Percentiles rank a stretch among this genome's conserved stretches.
Evolutionary conservation across 495 filamentous ascomycete species (phyloP).

Genomic region (Choiromyces venosus): DNA sequence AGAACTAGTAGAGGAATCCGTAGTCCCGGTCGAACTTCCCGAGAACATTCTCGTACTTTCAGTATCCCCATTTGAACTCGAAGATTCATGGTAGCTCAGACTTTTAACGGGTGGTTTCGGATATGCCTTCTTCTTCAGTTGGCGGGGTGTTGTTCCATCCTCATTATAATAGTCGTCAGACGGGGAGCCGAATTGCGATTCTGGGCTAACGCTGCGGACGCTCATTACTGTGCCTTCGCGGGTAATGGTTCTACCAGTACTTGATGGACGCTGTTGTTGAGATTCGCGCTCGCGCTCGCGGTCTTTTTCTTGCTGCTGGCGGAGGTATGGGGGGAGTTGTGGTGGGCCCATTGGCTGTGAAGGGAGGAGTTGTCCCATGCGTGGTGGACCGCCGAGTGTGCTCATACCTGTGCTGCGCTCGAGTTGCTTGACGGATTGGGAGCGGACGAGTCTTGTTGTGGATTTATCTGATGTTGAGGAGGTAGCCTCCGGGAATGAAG

Average conservation of each 20-base stretch:
- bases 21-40: not conserved
- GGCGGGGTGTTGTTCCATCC: no score
- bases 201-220: constrained; percentile 18
- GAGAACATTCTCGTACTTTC: not conserved
- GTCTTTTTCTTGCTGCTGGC: not conserved
- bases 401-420: not conserved
- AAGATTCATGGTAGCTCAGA: not conserved
- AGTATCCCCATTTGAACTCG: not conserved
- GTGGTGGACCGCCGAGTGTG: not conserved
- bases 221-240: not conserved
- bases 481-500: not conserved
- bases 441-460: not conserved
- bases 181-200: not conserved
- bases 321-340: not conserved
- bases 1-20: not conserved
- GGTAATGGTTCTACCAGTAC: not conserved
- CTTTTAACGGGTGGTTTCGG: not conserved
- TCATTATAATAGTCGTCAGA: no score
- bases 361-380: constrained; percentile 1
- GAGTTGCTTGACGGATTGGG: not conserved
- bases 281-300: not conserved
- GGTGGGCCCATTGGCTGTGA: not conserved
- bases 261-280: not conserved
- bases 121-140: no score
- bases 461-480: not conserved